These are phyloP conservation scores for Amniculicola lignicola DNA, from an alignment of 495 filamentous ascomycete species.

Conservation along the genomic window DNA sequence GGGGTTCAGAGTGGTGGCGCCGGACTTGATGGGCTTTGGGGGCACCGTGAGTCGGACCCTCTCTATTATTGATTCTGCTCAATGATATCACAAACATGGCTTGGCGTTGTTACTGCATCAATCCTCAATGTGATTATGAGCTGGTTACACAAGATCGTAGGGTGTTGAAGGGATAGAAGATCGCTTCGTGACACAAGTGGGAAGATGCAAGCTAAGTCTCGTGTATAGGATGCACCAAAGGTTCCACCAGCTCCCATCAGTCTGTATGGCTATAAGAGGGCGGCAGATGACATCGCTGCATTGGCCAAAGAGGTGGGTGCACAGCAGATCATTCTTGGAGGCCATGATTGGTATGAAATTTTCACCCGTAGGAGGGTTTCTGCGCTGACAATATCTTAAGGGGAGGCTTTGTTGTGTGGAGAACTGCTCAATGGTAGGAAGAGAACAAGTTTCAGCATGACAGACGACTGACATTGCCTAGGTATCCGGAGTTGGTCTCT, in stretches of 20 bases:
- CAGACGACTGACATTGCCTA: conserved; percentile 53
- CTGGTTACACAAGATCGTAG: conserved; percentile 10
- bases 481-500: conserved; percentile 66
- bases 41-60: conserved; percentile 53
- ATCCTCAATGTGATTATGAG: background rate
- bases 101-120: background rate
- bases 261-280: conserved; percentile 66
- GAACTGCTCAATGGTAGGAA: conserved; percentile 58
- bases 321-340: conserved; percentile 65
- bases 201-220: conserved; percentile 16
- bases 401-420: conserved; percentile 58
- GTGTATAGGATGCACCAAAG: conserved; percentile 55
- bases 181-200: background rate
- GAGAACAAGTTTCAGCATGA: background rate
- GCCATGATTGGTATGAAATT: conserved; percentile 78
- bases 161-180: background rate
- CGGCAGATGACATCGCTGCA: conserved; percentile 66
- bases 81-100: conserved; percentile 19
- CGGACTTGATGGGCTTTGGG: conserved; percentile 82
- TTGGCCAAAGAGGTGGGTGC: conserved; percentile 59
- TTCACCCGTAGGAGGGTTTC: background rate
- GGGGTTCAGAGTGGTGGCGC: conserved; percentile 69
- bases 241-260: conserved; percentile 50
- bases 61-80: conserved; percentile 1
- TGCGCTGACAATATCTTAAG: conserved; percentile 35